Conservation (phyloP, 306 rosid genomes). For the Medicago lupulina region DNA sequence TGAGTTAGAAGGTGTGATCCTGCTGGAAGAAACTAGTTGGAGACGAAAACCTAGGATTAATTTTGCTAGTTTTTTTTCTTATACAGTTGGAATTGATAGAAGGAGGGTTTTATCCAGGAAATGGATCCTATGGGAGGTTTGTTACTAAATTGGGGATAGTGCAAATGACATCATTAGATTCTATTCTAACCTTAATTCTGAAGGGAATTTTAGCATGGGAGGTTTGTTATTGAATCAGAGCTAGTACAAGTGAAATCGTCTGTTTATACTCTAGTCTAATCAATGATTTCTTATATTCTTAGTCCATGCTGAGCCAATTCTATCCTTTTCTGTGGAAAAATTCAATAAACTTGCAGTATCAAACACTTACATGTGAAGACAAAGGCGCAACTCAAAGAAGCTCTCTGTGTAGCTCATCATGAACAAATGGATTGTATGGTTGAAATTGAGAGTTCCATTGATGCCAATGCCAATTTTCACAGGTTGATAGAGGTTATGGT, state of each 20-base stretch:
- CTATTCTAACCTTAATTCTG: constrained; percentile 12
- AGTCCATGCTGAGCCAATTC: constrained; percentile 26
- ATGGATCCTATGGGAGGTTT: neutral
- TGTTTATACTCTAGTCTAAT: neutral
- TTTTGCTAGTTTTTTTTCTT: neutral
- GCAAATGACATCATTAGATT: constrained; percentile 1
- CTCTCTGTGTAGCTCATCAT: constrained; percentile 58
- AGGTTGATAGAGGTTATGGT: constrained; percentile 61
- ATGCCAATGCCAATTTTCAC: constrained; percentile 79
- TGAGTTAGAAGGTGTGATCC: too few species aligned
- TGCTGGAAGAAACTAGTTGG: neutral
- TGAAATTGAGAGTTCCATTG: constrained; percentile 87
- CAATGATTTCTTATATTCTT: constrained; percentile 17
- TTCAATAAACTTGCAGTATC: constrained; percentile 60
- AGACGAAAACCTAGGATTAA: constrained; percentile 8
- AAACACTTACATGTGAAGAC: constrained; percentile 77
- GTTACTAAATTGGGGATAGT: constrained; percentile 4
- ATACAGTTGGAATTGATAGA: neutral
- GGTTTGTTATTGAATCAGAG: constrained; percentile 8
- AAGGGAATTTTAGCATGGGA: neutral
- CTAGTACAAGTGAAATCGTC: neutral
- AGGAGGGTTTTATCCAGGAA: constrained; percentile 6
- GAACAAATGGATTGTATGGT: constrained; percentile 68
- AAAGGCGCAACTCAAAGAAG: constrained; percentile 73
- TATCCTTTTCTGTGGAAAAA: constrained; percentile 44